Percentiles rank a stretch among this genome's conserved stretches.
Conservation (phyloP, 1,139 yeast genomes). For the Barnettozyma hawaiiensis region DNA sequence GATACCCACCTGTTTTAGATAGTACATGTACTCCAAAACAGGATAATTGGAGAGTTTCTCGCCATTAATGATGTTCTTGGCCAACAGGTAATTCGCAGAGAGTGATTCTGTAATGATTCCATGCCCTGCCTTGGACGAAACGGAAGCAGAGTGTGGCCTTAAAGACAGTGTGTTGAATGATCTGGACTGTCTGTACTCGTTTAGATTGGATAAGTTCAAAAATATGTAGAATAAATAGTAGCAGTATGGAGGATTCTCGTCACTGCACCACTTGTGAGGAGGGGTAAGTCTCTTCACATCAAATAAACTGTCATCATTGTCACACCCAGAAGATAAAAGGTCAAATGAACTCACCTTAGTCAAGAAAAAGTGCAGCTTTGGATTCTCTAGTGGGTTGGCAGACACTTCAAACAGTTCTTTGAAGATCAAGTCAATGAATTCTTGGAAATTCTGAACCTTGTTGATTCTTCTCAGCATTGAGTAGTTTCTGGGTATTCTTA, state of each 20-base stretch:
- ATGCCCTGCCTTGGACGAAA: slow-evolving; percentile 18
- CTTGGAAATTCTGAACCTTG: slow-evolving; percentile 16
- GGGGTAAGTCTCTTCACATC: slow-evolving; percentile 9
- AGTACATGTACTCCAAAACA: slow-evolving; percentile 22
- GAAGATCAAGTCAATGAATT: slow-evolving; percentile 19
- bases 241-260: slow-evolving; percentile 24
- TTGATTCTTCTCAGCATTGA: slow-evolving; percentile 9
- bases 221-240: slow-evolving; percentile 24
- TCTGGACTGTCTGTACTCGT: slow-evolving; percentile 17
- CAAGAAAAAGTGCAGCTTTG: slow-evolving; percentile 21
- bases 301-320: slow-evolving; percentile 17
- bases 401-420: slow-evolving; percentile 23
- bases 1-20: slow-evolving; percentile 25
- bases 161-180: slow-evolving; percentile 16
- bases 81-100: slow-evolving; percentile 20
- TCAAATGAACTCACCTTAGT: slow-evolving; percentile 23
- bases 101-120: slow-evolving; percentile 24
- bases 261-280: slow-evolving; percentile 17
- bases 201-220: slow-evolving; percentile 18
- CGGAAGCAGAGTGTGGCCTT: slow-evolving; percentile 22
- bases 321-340: slow-evolving; percentile 15
- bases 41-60: slow-evolving; percentile 21
- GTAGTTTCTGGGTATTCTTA: slow-evolving; percentile 24
- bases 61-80: slow-evolving; percentile 21
- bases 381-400: slow-evolving; percentile 17